Evolutionary conservation across 1,139 yeast genomes (phyloP).

Genomic region (Magnusiomyces paraingens): DNA sequence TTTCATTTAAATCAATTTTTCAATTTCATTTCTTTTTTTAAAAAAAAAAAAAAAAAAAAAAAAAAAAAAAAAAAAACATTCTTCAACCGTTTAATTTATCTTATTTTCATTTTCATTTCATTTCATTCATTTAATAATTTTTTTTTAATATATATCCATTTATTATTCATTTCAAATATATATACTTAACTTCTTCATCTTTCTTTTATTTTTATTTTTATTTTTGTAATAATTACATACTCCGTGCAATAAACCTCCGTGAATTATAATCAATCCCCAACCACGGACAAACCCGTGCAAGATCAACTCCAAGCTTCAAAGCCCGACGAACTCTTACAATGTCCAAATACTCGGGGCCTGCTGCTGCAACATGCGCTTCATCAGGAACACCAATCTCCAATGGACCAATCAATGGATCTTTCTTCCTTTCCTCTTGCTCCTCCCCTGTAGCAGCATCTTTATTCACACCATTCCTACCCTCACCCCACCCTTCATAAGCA

Average conservation of each 20-base stretch:
- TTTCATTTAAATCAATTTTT: no score
- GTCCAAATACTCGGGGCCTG: constrained; percentile 9
- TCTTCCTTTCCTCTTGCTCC: no score
- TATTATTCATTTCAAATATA: no score
- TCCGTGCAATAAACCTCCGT: neutral
- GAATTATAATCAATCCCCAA: constrained; percentile 1
- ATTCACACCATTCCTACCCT: neutral
- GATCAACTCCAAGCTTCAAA: constrained; percentile 8
- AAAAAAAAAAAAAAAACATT: no score
- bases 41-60: no score
- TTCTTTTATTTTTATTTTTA: neutral
- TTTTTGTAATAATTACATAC: neutral
- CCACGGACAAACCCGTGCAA: constrained; percentile 7
- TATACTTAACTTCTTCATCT: no score
- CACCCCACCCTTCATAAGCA: constrained; percentile 16
- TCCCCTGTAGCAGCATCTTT: neutral
- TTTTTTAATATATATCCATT: neutral
- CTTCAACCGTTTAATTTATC: neutral
- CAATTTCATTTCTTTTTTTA: no score
- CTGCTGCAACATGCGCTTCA: constrained; percentile 11
- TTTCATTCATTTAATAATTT: neutral
- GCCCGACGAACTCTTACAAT: constrained; percentile 9
- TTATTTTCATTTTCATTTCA: neutral
- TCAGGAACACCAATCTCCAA: constrained; percentile 1
- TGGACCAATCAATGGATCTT: no score